Evolutionary conservation across 345 rosid species (phyloP).

Genomic region (Corymbia maculata): DNA sequence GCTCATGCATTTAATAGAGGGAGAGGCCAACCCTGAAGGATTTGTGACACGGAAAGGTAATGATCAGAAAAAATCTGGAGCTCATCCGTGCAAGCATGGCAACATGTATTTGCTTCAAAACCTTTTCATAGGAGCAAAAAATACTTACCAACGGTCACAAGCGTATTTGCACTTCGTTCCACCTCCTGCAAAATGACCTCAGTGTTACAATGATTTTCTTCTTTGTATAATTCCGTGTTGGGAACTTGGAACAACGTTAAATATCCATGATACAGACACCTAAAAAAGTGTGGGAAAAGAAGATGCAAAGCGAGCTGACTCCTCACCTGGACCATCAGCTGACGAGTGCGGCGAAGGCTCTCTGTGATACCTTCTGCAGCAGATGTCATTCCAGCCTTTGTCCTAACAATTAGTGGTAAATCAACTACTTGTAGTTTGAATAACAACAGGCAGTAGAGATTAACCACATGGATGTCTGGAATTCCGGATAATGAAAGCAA

Average conservation of each 20-base stretch:
- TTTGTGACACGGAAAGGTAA: neutral
- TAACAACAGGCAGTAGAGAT: neutral
- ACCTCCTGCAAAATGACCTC: slow-evolving; percentile 59
- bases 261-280: neutral
- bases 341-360: slow-evolving; percentile 89
- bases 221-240: neutral
- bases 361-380: slow-evolving; percentile 98
- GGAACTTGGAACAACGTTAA: neutral
- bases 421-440: neutral
- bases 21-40: neutral
- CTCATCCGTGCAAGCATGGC: neutral
- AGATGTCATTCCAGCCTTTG: slow-evolving; percentile 91
- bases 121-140: neutral
- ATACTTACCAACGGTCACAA: slow-evolving; percentile 68
- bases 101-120: neutral
- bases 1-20: neutral
- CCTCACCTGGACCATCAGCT: slow-evolving; percentile 91
- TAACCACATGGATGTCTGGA: neutral
- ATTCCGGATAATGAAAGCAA: neutral
- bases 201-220: neutral
- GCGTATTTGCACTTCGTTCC: slow-evolving; percentile 76
- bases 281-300: neutral
- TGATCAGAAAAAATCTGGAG: neutral
- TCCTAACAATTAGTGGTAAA: slow-evolving; percentile 23
- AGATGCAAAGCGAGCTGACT: neutral